Evolutionary conservation across 306 rosid genomes (phyloP).

Genomic region (Citrullus mucosospermus): DNA sequence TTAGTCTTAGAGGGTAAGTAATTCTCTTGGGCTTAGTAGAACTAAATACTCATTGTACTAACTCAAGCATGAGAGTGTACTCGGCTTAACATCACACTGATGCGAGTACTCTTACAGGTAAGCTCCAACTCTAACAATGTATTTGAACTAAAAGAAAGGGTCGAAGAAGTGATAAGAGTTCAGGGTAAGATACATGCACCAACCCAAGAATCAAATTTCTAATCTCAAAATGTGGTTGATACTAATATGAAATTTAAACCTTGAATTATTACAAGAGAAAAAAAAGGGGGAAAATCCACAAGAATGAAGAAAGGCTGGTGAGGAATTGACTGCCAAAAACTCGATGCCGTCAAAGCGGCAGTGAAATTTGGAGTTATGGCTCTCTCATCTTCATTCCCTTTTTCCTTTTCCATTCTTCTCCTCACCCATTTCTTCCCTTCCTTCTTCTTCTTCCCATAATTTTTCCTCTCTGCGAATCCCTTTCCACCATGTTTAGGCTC

Average conservation of each 20-base stretch:
- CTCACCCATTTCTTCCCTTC: neutral
- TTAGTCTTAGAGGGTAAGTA: too few species aligned
- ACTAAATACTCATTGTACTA: too few species aligned
- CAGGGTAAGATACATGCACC: too few species aligned
- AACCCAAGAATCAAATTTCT: too few species aligned
- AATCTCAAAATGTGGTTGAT: too few species aligned
- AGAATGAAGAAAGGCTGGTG: neutral
- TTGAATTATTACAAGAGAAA: neutral
- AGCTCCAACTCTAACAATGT: too few species aligned
- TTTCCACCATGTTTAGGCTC: constrained; percentile 20
- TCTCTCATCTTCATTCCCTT: neutral
- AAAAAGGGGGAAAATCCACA: neutral
- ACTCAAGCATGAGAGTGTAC: too few species aligned
- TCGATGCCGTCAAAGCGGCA: neutral
- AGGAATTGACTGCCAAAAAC: neutral
- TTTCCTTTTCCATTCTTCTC: neutral
- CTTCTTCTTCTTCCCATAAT: neutral
- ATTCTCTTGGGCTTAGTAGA: too few species aligned
- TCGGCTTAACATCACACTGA: too few species aligned
- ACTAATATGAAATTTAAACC: neutral
- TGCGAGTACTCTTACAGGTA: too few species aligned
- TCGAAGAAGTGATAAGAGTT: too few species aligned
- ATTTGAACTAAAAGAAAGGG: too few species aligned
- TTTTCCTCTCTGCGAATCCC: neutral
- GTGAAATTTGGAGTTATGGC: neutral